Conservation (phyloP, 2,329 filamentous ascomycete species). For the Alternaria alternata region DNA sequence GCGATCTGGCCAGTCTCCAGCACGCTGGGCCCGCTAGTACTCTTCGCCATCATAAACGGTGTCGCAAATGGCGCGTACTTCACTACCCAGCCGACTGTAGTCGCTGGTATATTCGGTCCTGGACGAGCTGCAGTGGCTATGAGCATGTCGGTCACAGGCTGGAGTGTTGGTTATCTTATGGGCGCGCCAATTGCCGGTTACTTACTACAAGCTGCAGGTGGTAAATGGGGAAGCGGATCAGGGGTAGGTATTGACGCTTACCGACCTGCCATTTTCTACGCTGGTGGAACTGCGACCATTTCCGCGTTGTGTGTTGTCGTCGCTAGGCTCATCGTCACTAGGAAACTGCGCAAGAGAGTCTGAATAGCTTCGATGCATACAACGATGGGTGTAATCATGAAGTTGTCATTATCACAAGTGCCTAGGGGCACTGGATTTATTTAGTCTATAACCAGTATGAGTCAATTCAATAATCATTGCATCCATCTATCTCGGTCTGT, state of each 20-base stretch:
- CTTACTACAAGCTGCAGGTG: constrained; percentile 36
- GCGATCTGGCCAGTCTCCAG: constrained; percentile 43
- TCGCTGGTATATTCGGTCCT: constrained; percentile 39
- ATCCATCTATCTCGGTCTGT: neutral
- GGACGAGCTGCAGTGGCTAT: constrained; percentile 39
- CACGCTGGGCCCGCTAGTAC: constrained; percentile 32
- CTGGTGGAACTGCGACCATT: constrained; percentile 34
- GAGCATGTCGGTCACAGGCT: constrained; percentile 40
- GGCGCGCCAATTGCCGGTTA: constrained; percentile 40
- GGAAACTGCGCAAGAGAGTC: constrained; percentile 29
- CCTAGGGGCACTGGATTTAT: neutral
- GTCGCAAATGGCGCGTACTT: constrained; percentile 43
- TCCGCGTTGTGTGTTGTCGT: constrained; percentile 33
- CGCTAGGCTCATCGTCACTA: constrained; percentile 32
- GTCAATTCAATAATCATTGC: neutral
- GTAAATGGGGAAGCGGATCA: constrained; percentile 14
- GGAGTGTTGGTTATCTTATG: constrained; percentile 38
- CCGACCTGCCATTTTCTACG: constrained; percentile 43
- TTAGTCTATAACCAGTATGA: too few relatives aligned
- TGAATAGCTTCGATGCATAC: neutral
- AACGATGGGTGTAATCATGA: neutral
- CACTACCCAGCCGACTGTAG: constrained; percentile 40
- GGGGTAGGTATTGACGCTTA: constrained; percentile 32
- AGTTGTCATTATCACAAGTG: neutral
- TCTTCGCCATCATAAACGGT: constrained; percentile 42